Base-by-base conservation (phyloP, 2,329 filamentous ascomycete species). In the Ophiosphaerella korrae region DNA sequence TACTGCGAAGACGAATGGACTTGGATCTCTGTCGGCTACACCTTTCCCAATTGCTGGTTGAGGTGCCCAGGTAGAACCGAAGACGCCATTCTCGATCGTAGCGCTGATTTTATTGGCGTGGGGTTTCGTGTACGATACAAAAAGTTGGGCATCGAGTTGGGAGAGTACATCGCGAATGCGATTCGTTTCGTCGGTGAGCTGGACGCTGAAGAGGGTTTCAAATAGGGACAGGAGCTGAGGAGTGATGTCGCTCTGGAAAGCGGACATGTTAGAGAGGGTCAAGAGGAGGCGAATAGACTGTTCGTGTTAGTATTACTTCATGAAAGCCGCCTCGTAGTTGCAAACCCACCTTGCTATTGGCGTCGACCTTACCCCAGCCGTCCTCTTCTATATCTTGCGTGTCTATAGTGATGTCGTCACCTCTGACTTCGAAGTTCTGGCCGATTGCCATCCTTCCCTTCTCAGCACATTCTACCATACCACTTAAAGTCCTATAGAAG, bases 381-480 rank as follows among this genome's bases (percentile, higher is more conserved):
- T 57, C 62, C 8, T 65, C 61, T 4, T 62, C 52, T 7, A 54
- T 55, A 33, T 70, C 67, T 37, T 65, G 64, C 14, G 62, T 58
- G 7, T 66, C 62, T 7, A 77, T 62, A 0, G 74, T 77, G 2
- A 81, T 70, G 47, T 78, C 74, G 55, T 83, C 79, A 31, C 82
- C 73, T 48, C 82, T 80, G 66, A 80, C 78, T 50, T 81, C 79
- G 50, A 79, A 79, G 7, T 78, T 77, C 18, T 77, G 76, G 39
- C 88, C 85, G 1, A 84, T 77, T 60, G 84, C 85, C 60, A 86
- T 84, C 12, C 86, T 73, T 3, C 87, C 83, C 50, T 86, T 85
- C 75, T 97, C 92, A 3, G 94, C 93, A 73, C 96, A 97, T 75
- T 97, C 94, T 1, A 99, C 92, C 86, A 99, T 93, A 18, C 93